Conservation (phyloP, 2,329 filamentous ascomycete genomes). For the Sporothrix mexicana region DNA sequence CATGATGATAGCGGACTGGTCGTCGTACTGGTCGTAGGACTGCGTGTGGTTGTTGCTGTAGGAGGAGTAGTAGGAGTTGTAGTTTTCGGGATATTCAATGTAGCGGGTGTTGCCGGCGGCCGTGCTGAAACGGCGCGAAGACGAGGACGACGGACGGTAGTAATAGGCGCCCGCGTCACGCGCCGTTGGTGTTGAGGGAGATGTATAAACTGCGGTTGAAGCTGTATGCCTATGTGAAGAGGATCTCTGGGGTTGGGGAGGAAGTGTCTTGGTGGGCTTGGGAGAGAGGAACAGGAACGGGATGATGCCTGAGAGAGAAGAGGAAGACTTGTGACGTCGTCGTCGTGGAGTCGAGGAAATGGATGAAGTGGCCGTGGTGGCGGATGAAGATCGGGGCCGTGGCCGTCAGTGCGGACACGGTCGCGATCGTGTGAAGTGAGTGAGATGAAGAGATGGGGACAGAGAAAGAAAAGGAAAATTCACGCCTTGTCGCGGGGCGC, state of each 20-base stretch:
- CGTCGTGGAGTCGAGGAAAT: slow-evolving; percentile 36
- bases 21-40: slow-evolving; percentile 40
- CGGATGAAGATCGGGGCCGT: slow-evolving; percentile 37
- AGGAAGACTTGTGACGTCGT: slow-evolving; percentile 37
- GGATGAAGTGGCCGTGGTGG: slow-evolving; percentile 36
- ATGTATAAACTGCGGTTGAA: slow-evolving; percentile 24
- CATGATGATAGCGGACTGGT: slow-evolving; percentile 49
- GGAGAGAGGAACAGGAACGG: slow-evolving; percentile 37
- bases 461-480: slow-evolving; percentile 31
- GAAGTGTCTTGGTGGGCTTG: slow-evolving; percentile 33
- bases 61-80: background rate
- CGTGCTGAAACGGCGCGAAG: slow-evolving; percentile 28
- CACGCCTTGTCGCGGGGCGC: slow-evolving; percentile 56
- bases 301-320: slow-evolving; percentile 36
- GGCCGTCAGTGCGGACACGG: slow-evolving; percentile 39
- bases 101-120: slow-evolving; percentile 23
- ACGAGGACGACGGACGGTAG: slow-evolving; percentile 26
- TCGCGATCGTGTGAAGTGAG: slow-evolving; percentile 32
- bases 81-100: slow-evolving; percentile 21
- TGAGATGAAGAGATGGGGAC: background rate
- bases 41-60: background rate
- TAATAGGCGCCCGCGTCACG: slow-evolving; percentile 18
- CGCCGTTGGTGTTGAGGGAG: slow-evolving; percentile 20
- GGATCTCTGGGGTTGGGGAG: slow-evolving; percentile 29
- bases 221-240: slow-evolving; percentile 32